These are phyloP conservation scores for Elaeis guineensis DNA, from an alignment of 176 grass and related monocot genomes.

Conservation along the genomic window DNA sequence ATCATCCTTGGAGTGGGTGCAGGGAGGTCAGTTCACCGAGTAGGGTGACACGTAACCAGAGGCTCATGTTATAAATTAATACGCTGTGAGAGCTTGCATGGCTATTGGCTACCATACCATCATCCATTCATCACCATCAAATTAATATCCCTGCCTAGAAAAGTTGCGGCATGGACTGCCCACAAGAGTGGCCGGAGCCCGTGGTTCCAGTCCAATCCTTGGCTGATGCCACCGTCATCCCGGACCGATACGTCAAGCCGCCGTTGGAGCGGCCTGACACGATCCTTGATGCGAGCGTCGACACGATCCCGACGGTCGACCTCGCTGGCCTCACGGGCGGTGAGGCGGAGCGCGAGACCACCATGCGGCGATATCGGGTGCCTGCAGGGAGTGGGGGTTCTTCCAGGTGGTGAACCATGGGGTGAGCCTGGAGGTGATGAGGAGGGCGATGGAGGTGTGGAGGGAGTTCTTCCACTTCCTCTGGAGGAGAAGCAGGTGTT, in stretches of 20 bases:
- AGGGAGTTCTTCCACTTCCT: conserved; percentile 56
- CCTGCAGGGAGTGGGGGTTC: conserved; percentile 78
- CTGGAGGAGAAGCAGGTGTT: conserved; percentile 58
- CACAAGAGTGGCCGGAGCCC: conserved; percentile 64
- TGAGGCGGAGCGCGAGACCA: background rate
- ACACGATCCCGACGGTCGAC: conserved; percentile 56
- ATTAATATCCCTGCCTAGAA: no score
- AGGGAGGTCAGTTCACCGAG: no score
- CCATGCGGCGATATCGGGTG: conserved; percentile 30
- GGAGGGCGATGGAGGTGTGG: conserved; percentile 38
- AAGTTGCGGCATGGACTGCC: conserved; percentile 15
- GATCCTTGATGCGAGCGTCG: background rate
- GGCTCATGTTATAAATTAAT: no score
- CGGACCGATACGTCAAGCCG: conserved; percentile 53
- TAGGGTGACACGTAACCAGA: no score
- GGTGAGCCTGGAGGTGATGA: conserved; percentile 28
- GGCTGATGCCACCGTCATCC: conserved; percentile 50
- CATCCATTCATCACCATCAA: no score
- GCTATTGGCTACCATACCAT: no score
- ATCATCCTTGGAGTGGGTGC: no score
- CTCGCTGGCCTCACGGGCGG: conserved; percentile 10
- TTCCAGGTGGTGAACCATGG: conserved; percentile 94
- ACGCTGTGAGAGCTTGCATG: no score
- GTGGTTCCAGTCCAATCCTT: conserved; percentile 69
- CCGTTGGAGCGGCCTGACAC: conserved; percentile 5